phyloP scores from a whole-genome alignment of 169 alveolate genomes.

The Cyclospora cayetanensis region DNA sequence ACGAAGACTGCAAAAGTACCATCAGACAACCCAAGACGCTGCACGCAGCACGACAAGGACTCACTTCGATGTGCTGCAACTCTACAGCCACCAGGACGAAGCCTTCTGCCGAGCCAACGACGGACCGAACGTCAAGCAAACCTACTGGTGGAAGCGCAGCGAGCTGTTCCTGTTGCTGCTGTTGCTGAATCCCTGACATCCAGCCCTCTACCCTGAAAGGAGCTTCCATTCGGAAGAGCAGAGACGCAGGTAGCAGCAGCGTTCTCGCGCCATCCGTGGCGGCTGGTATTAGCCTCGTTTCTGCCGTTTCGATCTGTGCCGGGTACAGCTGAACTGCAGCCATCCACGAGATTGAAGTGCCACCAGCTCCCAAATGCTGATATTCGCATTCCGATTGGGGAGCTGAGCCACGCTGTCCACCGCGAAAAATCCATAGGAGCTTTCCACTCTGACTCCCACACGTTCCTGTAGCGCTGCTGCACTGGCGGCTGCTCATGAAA shows the following conservation, averaged over 20 bases:
- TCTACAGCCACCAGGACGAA: neutral
- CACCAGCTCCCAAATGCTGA: neutral
- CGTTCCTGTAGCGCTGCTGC: neutral
- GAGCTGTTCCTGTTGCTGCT: neutral
- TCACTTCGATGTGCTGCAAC: neutral
- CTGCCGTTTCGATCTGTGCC: neutral
- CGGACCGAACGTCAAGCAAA: neutral
- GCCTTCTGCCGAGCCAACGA: neutral
- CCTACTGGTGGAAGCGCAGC: neutral
- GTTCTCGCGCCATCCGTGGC: neutral
- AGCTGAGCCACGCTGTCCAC: neutral
- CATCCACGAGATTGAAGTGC: neutral
- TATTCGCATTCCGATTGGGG: neutral
- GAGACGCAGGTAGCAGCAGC: constrained; percentile 4
- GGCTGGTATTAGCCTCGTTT: neutral
- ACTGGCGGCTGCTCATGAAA: neutral
- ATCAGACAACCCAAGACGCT: neutral
- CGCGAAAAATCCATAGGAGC: neutral
- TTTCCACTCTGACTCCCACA: neutral
- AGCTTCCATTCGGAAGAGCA: neutral
- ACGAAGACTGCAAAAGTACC: neutral
- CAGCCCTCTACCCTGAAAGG: neutral
- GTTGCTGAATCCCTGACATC: neutral
- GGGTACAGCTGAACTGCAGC: neutral
- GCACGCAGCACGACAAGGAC: neutral